Base-by-base conservation (phyloP, 495 filamentous ascomycete species). In the Cladorrhinum samala region DNA sequence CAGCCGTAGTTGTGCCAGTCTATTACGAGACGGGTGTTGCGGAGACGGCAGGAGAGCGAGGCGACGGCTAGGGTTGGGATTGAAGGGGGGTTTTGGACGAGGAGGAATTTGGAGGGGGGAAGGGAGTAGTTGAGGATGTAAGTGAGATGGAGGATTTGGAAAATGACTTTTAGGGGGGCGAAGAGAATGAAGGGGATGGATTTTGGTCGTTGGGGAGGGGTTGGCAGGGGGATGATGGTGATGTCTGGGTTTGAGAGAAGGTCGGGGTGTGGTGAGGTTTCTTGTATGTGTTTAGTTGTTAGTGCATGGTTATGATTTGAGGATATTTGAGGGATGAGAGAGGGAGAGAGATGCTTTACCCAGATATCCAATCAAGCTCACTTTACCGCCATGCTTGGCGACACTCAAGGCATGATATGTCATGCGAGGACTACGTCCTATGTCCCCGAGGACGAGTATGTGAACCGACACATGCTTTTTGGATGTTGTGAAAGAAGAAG, bases 1-100 rank as follows among this genome's bases (percentile, higher is more conserved):
- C 89, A 96, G 55, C 93, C 92, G 68, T 96, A 96, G 68, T 99
- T 99, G 73, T 99, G 93, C 93, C 93, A 99, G 70, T 99, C 93
- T 52, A 97, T 89, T 33, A 96, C 77, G 2, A 96, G 80, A 51
- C 77, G 78, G 20, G 87, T 92, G 53, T 88, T 83, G 38, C 94
- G 87, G 49, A 95, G 71, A 61, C 81, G 82, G 63, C 87, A 90
- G 46, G 87, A 72, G 9, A 90, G 49, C 11, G 82, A 73, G 2
- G 91, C 83, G 44, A 97, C 72, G 21, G 82, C 77, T 3, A 99
- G 77, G 1, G 89, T 93, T 3, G 93, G 93, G 58, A 99, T 96
- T 1, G 91, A 91, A 3, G 93, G 93, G 4, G 93, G 93, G 69
- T 97, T 99, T 76, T 98, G 88, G 14, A 95, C 85, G 9, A 96